Conservation (phyloP, 2,329 filamentous ascomycete species). For the Dichotomopilus funicola region DNA sequence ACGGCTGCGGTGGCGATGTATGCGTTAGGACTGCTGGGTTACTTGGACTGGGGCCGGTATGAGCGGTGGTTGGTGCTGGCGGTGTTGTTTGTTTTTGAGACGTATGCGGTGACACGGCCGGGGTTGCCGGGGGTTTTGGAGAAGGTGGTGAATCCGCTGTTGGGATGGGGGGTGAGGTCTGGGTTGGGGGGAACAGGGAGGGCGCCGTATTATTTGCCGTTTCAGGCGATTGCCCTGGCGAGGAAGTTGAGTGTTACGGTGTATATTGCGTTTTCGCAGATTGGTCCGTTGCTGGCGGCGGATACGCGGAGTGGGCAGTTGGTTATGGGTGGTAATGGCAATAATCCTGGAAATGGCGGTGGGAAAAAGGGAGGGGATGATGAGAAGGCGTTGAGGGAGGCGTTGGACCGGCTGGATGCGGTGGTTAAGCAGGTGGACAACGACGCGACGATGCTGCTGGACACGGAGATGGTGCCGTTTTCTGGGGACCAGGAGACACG, state of each 20-base stretch:
- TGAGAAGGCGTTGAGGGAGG: conserved; percentile 47
- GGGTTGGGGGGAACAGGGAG: conserved; percentile 27
- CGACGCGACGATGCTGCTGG: conserved; percentile 65
- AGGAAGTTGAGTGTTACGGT: conserved; percentile 71
- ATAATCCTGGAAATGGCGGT: too few species aligned
- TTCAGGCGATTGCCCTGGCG: conserved; percentile 70
- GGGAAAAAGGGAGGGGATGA: conserved; percentile 34
- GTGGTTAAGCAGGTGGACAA: conserved; percentile 53
- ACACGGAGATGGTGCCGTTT: conserved; percentile 76
- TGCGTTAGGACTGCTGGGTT: conserved; percentile 56
- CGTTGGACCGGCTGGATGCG: conserved; percentile 60
- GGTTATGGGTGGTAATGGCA: conserved; percentile 15
- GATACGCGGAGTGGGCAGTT: conserved; percentile 31
- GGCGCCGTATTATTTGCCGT: conserved; percentile 64
- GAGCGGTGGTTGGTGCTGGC: conserved; percentile 57
- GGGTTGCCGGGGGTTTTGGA: conserved; percentile 39
- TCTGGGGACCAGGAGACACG: conserved; percentile 61
- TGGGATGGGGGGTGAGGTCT: conserved; percentile 29
- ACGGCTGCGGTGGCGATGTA: conserved; percentile 53
- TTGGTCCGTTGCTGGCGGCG: conserved; percentile 59
- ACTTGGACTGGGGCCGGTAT: conserved; percentile 60
- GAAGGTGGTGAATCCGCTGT: conserved; percentile 27
- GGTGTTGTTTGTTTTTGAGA: conserved; percentile 49
- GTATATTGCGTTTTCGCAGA: conserved; percentile 76
- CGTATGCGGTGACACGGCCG: conserved; percentile 50